Conservation (phyloP, 495 filamentous ascomycete genomes). For the Annulohypoxylon stygium region DNA sequence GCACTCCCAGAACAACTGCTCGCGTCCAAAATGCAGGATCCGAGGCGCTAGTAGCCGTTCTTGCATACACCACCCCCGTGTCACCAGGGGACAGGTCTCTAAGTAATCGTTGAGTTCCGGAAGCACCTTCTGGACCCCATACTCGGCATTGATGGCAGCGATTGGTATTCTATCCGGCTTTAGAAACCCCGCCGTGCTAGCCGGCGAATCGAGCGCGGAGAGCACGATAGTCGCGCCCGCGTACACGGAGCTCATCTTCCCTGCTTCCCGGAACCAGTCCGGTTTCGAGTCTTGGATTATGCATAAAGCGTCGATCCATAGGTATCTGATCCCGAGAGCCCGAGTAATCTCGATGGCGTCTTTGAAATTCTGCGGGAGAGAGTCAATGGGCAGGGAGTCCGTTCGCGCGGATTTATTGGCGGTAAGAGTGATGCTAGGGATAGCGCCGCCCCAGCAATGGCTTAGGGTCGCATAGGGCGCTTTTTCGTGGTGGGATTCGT, state of each 20-base stretch:
- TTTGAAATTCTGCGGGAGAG: constrained; percentile 47
- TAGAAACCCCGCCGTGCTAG: constrained; percentile 36
- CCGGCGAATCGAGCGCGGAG: constrained; percentile 36
- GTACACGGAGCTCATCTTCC: constrained; percentile 46
- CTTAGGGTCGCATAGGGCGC: constrained; percentile 31
- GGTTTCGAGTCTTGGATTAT: constrained; percentile 48
- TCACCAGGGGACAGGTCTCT: constrained; percentile 42
- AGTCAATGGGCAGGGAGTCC: constrained; percentile 24
- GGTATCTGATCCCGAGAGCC: constrained; percentile 42
- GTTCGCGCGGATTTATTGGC: constrained; percentile 19
- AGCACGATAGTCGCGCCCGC: constrained; percentile 38
- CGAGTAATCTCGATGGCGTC: constrained; percentile 48
- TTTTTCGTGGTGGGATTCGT: constrained; percentile 25
- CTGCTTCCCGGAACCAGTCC: constrained; percentile 44
- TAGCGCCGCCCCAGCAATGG: constrained; percentile 41
- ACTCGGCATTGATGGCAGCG: constrained; percentile 22
- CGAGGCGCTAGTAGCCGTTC: constrained; percentile 37
- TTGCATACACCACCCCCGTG: constrained; percentile 45
- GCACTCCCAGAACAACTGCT: constrained; percentile 48
- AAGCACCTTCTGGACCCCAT: constrained; percentile 37
- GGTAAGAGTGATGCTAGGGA: constrained; percentile 18
- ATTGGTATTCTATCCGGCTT: constrained; percentile 21
- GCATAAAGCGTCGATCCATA: constrained; percentile 56
- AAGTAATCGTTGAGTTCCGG: constrained; percentile 35
- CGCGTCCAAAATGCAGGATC: constrained; percentile 36